Percentiles rank a stretch among this genome's conserved stretches.
Conservation (phyloP, 208 protist species). For the Trypanosoma cruzi region DNA sequence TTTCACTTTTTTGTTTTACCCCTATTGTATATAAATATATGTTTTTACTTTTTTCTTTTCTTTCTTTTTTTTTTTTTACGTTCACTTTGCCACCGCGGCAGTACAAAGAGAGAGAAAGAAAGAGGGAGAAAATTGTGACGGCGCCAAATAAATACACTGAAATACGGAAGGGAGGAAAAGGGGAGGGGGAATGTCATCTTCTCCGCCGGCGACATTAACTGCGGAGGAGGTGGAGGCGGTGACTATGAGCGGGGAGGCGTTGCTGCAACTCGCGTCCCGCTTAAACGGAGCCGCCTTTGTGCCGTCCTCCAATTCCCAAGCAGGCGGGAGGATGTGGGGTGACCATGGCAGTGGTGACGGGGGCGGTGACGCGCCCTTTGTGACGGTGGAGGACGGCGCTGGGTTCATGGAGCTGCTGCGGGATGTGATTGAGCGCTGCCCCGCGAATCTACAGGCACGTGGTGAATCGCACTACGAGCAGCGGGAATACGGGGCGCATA, state of each 20-base stretch:
- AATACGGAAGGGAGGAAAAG: too few species aligned
- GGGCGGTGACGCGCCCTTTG: neutral
- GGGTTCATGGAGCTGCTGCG: slow-evolving; percentile 15
- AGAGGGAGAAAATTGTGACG: too few species aligned
- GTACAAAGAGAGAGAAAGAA: neutral
- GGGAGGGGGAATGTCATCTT: too few species aligned
- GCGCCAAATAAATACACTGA: too few species aligned
- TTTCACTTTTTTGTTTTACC: neutral
- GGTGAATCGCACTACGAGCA: neutral
- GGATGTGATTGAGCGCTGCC: slow-evolving; percentile 4
- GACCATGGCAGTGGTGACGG: neutral
- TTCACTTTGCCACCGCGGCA: neutral
- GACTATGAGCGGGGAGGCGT: slow-evolving; percentile 2
- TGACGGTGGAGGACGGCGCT: slow-evolving; percentile 7
- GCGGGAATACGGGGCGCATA: neutral
- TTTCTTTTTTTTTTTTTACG: neutral
- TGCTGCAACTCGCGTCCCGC: slow-evolving; percentile 15
- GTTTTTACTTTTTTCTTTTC: slow-evolving; percentile 2
- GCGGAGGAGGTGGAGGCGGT: slow-evolving; percentile 17
- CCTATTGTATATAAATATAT: too few species aligned
- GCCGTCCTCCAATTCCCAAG: neutral
- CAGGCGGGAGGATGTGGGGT: neutral
- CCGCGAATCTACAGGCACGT: neutral
- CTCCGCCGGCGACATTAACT: neutral
- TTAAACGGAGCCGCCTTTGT: slow-evolving; percentile 13